Evolutionary conservation across 2,329 filamentous ascomycete species (phyloP).

Genomic region (Penicillium sp.): DNA sequence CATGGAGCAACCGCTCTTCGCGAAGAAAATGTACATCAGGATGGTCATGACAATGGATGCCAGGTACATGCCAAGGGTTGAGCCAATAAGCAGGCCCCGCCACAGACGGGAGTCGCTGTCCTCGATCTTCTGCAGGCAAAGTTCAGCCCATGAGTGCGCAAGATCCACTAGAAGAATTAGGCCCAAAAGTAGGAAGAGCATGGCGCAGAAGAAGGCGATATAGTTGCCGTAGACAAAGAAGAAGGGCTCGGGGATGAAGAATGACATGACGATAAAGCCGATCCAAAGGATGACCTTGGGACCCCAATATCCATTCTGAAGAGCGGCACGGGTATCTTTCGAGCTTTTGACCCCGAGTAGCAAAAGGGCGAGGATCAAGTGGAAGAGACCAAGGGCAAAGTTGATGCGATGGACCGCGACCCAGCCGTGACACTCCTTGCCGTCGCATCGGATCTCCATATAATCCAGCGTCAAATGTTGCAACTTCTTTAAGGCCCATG

Average conservation of each 20-base stretch:
- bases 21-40: constrained; percentile 97
- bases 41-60: constrained; percentile 90
- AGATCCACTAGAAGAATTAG: constrained; percentile 90
- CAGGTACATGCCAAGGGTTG: constrained; percentile 89
- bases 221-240: constrained; percentile 97
- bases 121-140: constrained; percentile 91
- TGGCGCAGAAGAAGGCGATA: constrained; percentile 79
- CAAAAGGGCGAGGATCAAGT: constrained; percentile 77
- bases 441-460: constrained; percentile 89
- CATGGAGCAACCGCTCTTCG: constrained; percentile 76
- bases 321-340: constrained; percentile 76
- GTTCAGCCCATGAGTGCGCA: constrained; percentile 95
- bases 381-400: constrained; percentile 92
- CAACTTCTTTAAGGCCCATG: constrained; percentile 95
- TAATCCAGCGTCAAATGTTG: constrained; percentile 91
- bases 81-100: constrained; percentile 84
- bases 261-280: constrained; percentile 79
- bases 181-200: constrained; percentile 89
- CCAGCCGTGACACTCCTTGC: constrained; percentile 89
- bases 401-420: constrained; percentile 96
- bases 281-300: constrained; percentile 92
- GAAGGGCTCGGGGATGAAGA: constrained; percentile 91
- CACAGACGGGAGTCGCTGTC: constrained; percentile 78
- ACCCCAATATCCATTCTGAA: constrained; percentile 99
- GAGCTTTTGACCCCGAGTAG: constrained; percentile 83